phyloP scores from a whole-genome alignment of 176 grass and related monocot genomes.

The Areca catechu region DNA sequence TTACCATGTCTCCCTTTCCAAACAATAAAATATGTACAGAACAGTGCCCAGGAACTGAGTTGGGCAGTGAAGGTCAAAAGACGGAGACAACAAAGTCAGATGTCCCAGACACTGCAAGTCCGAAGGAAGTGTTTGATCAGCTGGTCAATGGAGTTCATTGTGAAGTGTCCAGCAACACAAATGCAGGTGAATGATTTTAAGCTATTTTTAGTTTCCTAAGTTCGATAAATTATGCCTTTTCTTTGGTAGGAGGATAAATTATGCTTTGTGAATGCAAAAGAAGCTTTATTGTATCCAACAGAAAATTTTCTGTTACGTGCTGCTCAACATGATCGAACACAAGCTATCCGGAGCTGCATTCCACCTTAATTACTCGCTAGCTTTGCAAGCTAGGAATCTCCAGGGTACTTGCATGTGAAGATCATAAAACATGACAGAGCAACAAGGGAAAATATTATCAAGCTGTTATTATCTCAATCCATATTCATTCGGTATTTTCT shows the following conservation, averaged over 20 bases:
- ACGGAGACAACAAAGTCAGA: constrained; percentile 32
- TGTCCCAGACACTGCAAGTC: constrained; percentile 20
- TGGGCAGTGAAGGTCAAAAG: constrained; percentile 30
- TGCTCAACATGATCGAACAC: no score
- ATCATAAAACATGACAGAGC: neutral
- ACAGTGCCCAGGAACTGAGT: constrained; percentile 27
- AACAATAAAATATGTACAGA: constrained; percentile 38
- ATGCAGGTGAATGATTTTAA: neutral
- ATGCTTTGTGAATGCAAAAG: no score
- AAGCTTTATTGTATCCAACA: no score
- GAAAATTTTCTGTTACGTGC: no score
- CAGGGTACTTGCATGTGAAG: no score
- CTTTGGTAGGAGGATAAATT: no score
- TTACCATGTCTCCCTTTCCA: constrained; percentile 84
- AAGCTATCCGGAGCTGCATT: no score
- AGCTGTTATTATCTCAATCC: neutral
- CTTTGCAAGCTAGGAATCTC: no score
- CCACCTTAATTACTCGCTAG: no score
- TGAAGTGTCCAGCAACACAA: constrained; percentile 14
- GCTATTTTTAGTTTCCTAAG: neutral
- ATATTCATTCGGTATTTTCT: neutral
- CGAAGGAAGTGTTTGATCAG: constrained; percentile 35
- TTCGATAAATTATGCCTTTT: neutral
- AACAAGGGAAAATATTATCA: neutral
- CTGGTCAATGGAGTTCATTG: constrained; percentile 24